Evolutionary conservation across 2,329 filamentous ascomycete genomes (phyloP).

Genomic region (Zymoseptoria passerinii): DNA sequence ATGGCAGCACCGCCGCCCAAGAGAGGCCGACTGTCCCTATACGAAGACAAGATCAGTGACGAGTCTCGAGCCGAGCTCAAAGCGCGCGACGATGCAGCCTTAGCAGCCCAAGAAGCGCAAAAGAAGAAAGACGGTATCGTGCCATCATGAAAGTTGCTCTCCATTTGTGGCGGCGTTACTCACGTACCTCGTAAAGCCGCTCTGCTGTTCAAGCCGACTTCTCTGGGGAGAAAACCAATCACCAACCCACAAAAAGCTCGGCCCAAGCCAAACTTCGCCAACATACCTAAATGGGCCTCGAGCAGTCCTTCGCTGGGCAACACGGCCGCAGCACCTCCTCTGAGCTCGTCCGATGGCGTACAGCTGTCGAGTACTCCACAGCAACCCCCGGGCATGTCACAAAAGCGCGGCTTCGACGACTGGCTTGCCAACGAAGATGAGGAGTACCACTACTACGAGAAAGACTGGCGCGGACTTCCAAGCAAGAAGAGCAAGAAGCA

Average conservation of each 20-base stretch:
- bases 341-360: conserved; percentile 19
- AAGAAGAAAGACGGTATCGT: conserved; percentile 56
- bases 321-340: conserved; percentile 18
- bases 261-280: conserved; percentile 50
- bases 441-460: conserved; percentile 45
- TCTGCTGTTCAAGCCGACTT: conserved; percentile 79
- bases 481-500: conserved; percentile 64
- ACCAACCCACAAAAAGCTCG: conserved; percentile 57
- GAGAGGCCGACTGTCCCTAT: not conserved
- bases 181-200: conserved; percentile 48
- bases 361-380: conserved; percentile 18
- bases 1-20: conserved; percentile 1
- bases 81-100: conserved; percentile 42
- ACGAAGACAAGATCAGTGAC: conserved; percentile 70
- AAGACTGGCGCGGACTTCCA: conserved; percentile 63
- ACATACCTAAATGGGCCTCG: conserved; percentile 21
- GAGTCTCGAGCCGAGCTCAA: conserved; percentile 55
- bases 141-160: conserved; percentile 20
- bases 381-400: conserved; percentile 25
- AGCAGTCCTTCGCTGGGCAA: conserved; percentile 15
- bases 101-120: conserved; percentile 41
- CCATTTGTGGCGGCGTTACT: conserved; percentile 36
- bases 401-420: conserved; percentile 59
- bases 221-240: conserved; percentile 34
- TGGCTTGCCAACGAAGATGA: conserved; percentile 83